Evolutionary conservation across 495 filamentous ascomycete species (phyloP).

Genomic region (Trichoderma gamsii): DNA sequence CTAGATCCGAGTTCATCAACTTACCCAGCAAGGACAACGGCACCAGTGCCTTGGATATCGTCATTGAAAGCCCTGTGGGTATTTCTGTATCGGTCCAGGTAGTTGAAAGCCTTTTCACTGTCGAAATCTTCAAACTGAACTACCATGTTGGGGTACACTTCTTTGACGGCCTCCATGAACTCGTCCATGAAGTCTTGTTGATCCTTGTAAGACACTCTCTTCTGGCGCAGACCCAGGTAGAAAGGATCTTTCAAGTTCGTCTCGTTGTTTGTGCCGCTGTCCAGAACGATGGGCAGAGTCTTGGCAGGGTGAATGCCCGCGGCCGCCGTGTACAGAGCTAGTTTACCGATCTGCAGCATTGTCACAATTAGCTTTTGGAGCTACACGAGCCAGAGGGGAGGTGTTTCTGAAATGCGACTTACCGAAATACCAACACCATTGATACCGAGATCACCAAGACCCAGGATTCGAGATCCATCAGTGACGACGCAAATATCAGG

Average conservation of each 20-base stretch:
- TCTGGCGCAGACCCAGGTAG: constrained; percentile 82
- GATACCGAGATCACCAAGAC: constrained; percentile 90
- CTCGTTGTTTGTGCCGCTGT: constrained; percentile 89
- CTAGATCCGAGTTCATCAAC: constrained; percentile 18
- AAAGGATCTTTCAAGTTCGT: constrained; percentile 81
- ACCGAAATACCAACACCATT: constrained; percentile 98
- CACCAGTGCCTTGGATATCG: constrained; percentile 96
- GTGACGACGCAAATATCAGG: constrained; percentile 97
- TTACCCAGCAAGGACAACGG: constrained; percentile 83
- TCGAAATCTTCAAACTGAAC: constrained; percentile 99
- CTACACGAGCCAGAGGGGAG: not conserved
- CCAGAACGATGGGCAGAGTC: constrained; percentile 86
- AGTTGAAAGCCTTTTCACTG: constrained; percentile 84
- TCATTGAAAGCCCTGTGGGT: constrained; percentile 96
- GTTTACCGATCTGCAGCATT: constrained; percentile 60
- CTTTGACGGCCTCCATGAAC: constrained; percentile 86
- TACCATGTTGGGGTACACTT: constrained; percentile 86
- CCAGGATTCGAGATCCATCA: constrained; percentile 93
- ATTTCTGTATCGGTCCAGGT: constrained; percentile 80
- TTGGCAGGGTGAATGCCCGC: constrained; percentile 90
- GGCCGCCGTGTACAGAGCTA: constrained; percentile 90
- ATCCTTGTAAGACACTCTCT: constrained; percentile 72
- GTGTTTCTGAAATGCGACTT: constrained; percentile 31
- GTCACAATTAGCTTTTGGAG: constrained; percentile 20
- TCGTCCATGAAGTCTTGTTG: constrained; percentile 95